Percentiles rank a stretch among this genome's conserved stretches.
Conservation (phyloP, 1,284 basidiomycete genomes). For the Inonotus hispidus region DNA sequence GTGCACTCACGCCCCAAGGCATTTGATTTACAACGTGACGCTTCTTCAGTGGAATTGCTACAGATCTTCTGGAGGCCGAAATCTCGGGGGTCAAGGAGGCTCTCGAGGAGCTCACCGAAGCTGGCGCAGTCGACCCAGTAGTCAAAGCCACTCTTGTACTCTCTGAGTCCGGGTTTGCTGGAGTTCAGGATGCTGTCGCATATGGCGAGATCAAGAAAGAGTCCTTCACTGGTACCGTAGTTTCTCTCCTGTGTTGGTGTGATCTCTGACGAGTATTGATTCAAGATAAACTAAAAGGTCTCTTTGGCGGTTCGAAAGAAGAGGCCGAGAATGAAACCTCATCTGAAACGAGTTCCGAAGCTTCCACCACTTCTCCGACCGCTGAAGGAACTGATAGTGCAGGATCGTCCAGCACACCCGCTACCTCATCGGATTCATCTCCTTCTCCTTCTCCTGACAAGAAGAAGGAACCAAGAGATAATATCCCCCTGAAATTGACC, state of each 20-base stretch:
- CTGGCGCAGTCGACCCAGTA: conserved; percentile 64
- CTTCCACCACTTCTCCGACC: conserved; percentile 12
- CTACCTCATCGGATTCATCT: conserved; percentile 20
- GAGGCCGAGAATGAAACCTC: conserved; percentile 23
- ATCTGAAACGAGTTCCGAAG: conserved; percentile 16
- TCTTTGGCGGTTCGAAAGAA: conserved; percentile 58
- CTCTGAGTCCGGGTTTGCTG: conserved; percentile 80
- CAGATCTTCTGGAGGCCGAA: conserved; percentile 61
- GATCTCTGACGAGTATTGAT: conserved; percentile 12
- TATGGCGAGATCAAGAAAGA: conserved; percentile 70
- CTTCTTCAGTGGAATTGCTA: conserved; percentile 52
- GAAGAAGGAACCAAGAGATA: conserved; percentile 38
- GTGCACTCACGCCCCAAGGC: conserved; percentile 26
- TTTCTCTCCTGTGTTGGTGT: conserved; percentile 13
- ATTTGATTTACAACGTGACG: background rate
- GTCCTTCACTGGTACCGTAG: conserved; percentile 55
- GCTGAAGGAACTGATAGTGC: conserved; percentile 26
- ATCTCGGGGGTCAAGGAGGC: conserved; percentile 68
- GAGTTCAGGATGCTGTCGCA: conserved; percentile 70
- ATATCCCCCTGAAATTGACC: conserved; percentile 59
- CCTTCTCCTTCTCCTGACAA: conserved; percentile 26
- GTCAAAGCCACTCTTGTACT: conserved; percentile 78
- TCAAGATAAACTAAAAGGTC: conserved; percentile 74
- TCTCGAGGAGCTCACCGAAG: conserved; percentile 68
- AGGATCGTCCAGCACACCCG: conserved; percentile 24